Conservation (phyloP, 257 asterid genomes). For the Penstemon davidsonii region DNA sequence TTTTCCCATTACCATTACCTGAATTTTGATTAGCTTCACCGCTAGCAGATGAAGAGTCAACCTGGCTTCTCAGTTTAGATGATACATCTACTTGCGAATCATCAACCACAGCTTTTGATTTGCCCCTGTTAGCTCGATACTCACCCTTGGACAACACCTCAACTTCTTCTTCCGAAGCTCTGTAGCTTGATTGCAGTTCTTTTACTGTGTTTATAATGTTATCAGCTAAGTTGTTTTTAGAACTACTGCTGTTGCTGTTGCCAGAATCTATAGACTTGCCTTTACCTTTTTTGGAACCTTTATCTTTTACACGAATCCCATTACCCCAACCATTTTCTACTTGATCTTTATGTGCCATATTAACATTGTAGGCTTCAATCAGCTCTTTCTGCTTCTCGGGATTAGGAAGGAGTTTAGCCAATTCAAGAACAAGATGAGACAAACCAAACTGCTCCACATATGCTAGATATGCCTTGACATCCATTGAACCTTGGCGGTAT, state of each 20-base stretch:
- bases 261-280: constrained; percentile 60
- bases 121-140: constrained; percentile 62
- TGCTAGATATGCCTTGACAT: constrained; percentile 69
- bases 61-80: constrained; percentile 27
- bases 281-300: constrained; percentile 54
- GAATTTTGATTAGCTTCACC: constrained; percentile 41
- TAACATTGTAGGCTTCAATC: constrained; percentile 64
- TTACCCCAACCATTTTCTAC: constrained; percentile 39
- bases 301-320: constrained; percentile 35
- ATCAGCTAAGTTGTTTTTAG: constrained; percentile 52
- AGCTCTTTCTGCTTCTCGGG: constrained; percentile 77
- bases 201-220: constrained; percentile 52
- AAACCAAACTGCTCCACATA: constrained; percentile 79
- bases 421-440: constrained; percentile 82
- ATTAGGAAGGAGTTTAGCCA: constrained; percentile 87
- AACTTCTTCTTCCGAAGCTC: constrained; percentile 52
- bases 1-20: constrained; percentile 52
- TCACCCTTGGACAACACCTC: constrained; percentile 88
- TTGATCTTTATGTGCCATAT: constrained; percentile 33
- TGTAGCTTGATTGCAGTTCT: constrained; percentile 62
- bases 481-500: constrained; percentile 71
- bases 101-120: constrained; percentile 46
- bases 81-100: constrained; percentile 28
- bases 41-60: constrained; percentile 33
- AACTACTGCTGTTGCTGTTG: constrained; percentile 21